phyloP scores from a whole-genome alignment of 2,329 filamentous ascomycete genomes.

The Hymenotorrendiella dingleyae region DNA sequence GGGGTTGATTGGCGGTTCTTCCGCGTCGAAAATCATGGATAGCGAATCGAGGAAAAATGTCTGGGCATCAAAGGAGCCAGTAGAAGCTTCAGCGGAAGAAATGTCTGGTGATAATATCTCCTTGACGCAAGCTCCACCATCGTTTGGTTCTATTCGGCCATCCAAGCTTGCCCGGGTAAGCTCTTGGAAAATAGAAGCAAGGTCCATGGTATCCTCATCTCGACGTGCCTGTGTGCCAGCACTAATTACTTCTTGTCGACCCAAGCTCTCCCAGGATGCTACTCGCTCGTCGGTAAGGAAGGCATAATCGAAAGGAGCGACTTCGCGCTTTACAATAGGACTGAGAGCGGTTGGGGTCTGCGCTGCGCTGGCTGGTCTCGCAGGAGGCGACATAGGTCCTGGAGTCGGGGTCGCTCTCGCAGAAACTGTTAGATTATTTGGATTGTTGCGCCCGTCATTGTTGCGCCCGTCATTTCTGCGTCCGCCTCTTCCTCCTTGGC shows the following conservation, averaged over 20 bases:
- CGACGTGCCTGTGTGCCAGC: conserved; percentile 58
- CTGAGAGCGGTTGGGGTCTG: conserved; percentile 26
- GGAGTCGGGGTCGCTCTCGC: conserved; percentile 27
- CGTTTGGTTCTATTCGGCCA: conserved; percentile 56
- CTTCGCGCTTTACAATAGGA: conserved; percentile 27
- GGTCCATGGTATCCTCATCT: conserved; percentile 60
- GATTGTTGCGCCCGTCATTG: conserved; percentile 24
- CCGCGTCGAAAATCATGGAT: conserved; percentile 69
- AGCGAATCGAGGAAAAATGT: conserved; percentile 78
- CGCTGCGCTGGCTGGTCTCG: conserved; percentile 24
- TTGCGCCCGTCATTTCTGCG: conserved; percentile 25
- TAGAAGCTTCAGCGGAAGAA: conserved; percentile 41
- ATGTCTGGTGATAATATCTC: conserved; percentile 61
- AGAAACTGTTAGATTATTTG: conserved; percentile 24
- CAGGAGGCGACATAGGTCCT: conserved; percentile 31
- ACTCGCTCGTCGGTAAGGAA: conserved; percentile 67
- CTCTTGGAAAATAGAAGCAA: conserved; percentile 77
- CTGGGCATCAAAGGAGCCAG: conserved; percentile 52
- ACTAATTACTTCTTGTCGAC: conserved; percentile 61
- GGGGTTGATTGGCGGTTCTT: conserved; percentile 45
- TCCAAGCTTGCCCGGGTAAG: conserved; percentile 71
- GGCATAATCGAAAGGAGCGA: conserved; percentile 59
- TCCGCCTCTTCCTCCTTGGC: conserved; percentile 30
- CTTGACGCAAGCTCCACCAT: conserved; percentile 67
- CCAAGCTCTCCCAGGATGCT: conserved; percentile 59